Conservation (phyloP, 306 rosid genomes). For the Cicer chorassanicum region DNA sequence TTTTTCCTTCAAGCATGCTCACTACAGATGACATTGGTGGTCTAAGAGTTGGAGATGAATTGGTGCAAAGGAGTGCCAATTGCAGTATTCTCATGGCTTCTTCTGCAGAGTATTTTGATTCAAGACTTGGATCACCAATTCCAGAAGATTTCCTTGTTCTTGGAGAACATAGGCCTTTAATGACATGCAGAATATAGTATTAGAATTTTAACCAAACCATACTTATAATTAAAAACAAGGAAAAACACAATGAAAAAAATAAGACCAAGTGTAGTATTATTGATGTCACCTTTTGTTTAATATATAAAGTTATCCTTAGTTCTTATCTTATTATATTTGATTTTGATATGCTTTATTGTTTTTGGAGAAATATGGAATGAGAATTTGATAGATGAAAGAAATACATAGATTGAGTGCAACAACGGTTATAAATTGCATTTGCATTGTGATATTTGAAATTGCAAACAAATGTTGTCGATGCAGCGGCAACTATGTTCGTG, state of each 20-base stretch:
- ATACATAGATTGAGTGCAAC: not conserved
- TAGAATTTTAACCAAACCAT: slow-evolving; percentile 28
- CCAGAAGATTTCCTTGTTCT: slow-evolving; percentile 90
- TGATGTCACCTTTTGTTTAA: too few species aligned
- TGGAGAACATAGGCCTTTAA: slow-evolving; percentile 80
- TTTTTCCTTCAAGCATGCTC: slow-evolving; percentile 86
- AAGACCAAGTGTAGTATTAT: too few species aligned
- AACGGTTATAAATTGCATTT: not conserved
- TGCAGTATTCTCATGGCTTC: slow-evolving; percentile 79
- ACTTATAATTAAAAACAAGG: slow-evolving; percentile 4
- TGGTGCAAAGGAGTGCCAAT: slow-evolving; percentile 82
- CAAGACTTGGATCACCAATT: slow-evolving; percentile 71
- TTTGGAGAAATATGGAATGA: too few species aligned
- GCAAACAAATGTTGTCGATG: not conserved
- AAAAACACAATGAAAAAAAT: not conserved
- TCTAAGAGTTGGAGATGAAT: slow-evolving; percentile 85
- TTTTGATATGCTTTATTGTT: too few species aligned
- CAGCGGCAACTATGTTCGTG: not conserved
- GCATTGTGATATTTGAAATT: not conserved
- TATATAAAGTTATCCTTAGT: too few species aligned
- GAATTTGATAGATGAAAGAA: not conserved
- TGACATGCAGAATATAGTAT: slow-evolving; percentile 27
- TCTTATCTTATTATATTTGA: too few species aligned
- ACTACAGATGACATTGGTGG: slow-evolving; percentile 87
- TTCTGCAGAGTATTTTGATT: slow-evolving; percentile 57